These are phyloP conservation scores for Penicillium angulare DNA, from an alignment of 495 filamentous ascomycete genomes.

Conservation along the genomic window DNA sequence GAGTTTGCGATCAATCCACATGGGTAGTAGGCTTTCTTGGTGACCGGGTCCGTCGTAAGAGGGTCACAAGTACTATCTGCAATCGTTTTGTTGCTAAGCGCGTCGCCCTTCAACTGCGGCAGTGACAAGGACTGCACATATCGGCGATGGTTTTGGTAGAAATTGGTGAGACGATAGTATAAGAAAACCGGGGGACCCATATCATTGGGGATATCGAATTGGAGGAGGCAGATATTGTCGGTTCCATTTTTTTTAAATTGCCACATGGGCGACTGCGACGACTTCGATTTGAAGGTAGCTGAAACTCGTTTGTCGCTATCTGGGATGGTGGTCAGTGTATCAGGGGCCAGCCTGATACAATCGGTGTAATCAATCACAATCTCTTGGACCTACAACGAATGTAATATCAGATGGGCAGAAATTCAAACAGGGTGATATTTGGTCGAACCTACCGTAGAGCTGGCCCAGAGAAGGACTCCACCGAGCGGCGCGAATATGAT, in stretches of 20 bases:
- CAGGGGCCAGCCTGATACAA: slow-evolving; percentile 57
- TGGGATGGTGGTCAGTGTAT: slow-evolving; percentile 40
- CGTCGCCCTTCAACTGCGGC: slow-evolving; percentile 76
- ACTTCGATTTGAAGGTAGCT: slow-evolving; percentile 60
- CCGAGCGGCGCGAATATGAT: slow-evolving; percentile 87
- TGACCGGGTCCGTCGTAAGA: slow-evolving; percentile 52
- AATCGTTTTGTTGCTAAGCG: slow-evolving; percentile 59
- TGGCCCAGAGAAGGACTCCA: slow-evolving; percentile 80
- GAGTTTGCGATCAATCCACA: slow-evolving; percentile 97
- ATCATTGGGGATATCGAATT: slow-evolving; percentile 74
- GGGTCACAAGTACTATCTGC: slow-evolving; percentile 71
- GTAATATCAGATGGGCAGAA: background rate
- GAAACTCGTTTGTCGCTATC: slow-evolving; percentile 55
- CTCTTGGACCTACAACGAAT: slow-evolving; percentile 72
- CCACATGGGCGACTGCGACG: too few relatives aligned
- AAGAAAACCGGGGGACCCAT: slow-evolving; percentile 78
- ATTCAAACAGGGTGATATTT: background rate
- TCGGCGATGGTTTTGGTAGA: slow-evolving; percentile 98
- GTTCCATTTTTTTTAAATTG: too few relatives aligned
- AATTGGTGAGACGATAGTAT: slow-evolving; percentile 95
- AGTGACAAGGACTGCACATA: slow-evolving; percentile 88
- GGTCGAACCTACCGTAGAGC: slow-evolving; percentile 55
- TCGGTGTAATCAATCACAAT: slow-evolving; percentile 85
- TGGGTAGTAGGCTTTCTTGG: slow-evolving; percentile 78
- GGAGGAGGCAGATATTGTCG: slow-evolving; percentile 60